Conservation (phyloP, 129 eudicot species). For the Scalesia atractyloides region DNA sequence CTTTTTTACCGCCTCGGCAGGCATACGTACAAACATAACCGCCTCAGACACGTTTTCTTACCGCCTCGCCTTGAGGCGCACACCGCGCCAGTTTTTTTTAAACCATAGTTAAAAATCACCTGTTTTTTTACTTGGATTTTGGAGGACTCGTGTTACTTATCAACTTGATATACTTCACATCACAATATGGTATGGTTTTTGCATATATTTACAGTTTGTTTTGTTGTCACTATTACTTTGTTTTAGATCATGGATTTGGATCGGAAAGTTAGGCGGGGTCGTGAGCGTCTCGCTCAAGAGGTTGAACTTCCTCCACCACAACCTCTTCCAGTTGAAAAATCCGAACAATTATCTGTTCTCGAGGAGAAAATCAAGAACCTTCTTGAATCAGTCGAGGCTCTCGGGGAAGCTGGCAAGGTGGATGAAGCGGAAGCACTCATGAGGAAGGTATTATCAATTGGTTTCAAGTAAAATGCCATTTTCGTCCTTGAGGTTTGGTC, state of each 20-base stretch:
- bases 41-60: too few relatives aligned
- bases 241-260: conserved; percentile 85
- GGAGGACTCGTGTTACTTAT: too few relatives aligned
- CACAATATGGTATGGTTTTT: too few relatives aligned
- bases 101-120: too few relatives aligned
- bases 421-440: conserved; percentile 99
- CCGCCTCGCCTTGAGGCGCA: too few relatives aligned
- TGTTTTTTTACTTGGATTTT: too few relatives aligned
- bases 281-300: conserved; percentile 93
- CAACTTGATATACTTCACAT: too few relatives aligned
- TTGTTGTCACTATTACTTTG: background rate
- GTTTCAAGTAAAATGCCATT: background rate
- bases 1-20: too few relatives aligned
- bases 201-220: background rate
- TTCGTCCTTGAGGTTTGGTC: too few relatives aligned
- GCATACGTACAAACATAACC: too few relatives aligned
- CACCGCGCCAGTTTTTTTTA: too few relatives aligned
- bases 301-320: conserved; percentile 79
- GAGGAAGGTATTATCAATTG: conserved; percentile 68
- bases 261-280: conserved; percentile 93
- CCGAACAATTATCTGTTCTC: conserved; percentile 82
- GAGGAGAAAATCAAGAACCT: conserved; percentile 94
- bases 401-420: conserved; percentile 98
- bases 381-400: conserved; percentile 91
- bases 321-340: conserved; percentile 79